A percentile compares a stretch with the other conserved stretches of the same genome.
These are phyloP conservation scores for Colletotrichum spaethianum DNA, from an alignment of 2,329 filamentous ascomycete species.

Conservation along the genomic window DNA sequence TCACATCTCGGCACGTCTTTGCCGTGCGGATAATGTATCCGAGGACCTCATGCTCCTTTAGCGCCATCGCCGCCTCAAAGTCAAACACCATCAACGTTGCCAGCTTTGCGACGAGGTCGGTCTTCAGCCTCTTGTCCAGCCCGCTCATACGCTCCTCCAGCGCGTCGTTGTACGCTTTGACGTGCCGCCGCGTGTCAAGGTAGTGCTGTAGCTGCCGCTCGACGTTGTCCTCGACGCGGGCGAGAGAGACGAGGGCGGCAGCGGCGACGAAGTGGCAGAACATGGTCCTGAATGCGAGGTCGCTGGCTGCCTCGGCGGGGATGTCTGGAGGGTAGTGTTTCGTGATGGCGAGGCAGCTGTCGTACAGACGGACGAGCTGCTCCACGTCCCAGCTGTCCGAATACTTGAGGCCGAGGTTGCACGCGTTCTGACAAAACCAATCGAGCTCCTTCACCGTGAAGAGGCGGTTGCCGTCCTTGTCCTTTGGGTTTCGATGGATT, in stretches of 20 bases:
- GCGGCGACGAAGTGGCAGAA: slow-evolving; percentile 80
- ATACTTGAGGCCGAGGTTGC: slow-evolving; percentile 80
- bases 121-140: slow-evolving; percentile 58
- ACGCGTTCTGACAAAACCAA: slow-evolving; percentile 88
- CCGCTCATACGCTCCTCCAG: slow-evolving; percentile 56
- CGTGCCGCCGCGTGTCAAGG: slow-evolving; percentile 70
- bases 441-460: slow-evolving; percentile 79
- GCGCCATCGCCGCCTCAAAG: slow-evolving; percentile 79
- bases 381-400: slow-evolving; percentile 67
- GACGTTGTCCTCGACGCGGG: slow-evolving; percentile 64
- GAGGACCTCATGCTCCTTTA: slow-evolving; percentile 79
- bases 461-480: slow-evolving; percentile 58
- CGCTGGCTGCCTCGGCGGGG: slow-evolving; percentile 55
- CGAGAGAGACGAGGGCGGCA: slow-evolving; percentile 65
- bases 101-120: slow-evolving; percentile 74
- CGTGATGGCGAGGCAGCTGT: slow-evolving; percentile 67
- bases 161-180: slow-evolving; percentile 68
- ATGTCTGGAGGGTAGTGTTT: slow-evolving; percentile 64
- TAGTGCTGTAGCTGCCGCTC: slow-evolving; percentile 73
- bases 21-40: slow-evolving; percentile 70
- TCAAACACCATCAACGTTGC: slow-evolving; percentile 81
- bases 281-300: slow-evolving; percentile 72
- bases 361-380: slow-evolving; percentile 70
- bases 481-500: slow-evolving; percentile 55
- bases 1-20: slow-evolving; percentile 58